These are phyloP conservation scores for Hypoxylon sp. DNA, from an alignment of 2,329 filamentous ascomycete species.

Conservation along the genomic window DNA sequence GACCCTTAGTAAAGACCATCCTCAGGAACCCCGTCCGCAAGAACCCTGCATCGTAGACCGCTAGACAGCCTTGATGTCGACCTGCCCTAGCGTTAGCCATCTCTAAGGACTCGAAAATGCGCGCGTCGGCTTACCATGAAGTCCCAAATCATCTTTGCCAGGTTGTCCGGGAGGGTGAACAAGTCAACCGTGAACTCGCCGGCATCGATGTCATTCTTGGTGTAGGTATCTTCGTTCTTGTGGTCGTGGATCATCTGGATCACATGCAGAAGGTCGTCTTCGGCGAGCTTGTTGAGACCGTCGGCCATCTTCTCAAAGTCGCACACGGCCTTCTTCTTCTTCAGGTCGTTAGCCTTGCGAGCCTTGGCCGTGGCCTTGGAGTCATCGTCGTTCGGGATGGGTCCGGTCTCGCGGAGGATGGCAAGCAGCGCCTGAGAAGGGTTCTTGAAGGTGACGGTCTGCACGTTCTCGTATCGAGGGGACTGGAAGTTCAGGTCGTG, in stretches of 20 bases:
- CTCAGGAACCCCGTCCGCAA: slow-evolving; percentile 6
- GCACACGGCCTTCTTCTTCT: slow-evolving; percentile 77
- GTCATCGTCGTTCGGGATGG: slow-evolving; percentile 79
- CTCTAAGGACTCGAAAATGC: neutral
- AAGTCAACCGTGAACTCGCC: slow-evolving; percentile 98
- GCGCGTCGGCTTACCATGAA: slow-evolving; percentile 62
- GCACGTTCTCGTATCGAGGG: slow-evolving; percentile 81
- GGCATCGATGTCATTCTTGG: slow-evolving; percentile 95
- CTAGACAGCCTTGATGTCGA: slow-evolving; percentile 43
- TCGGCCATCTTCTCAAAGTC: slow-evolving; percentile 99
- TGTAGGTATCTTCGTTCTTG: slow-evolving; percentile 92
- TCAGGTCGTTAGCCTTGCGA: slow-evolving; percentile 63
- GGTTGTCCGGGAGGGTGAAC: slow-evolving; percentile 89
- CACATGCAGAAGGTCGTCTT: slow-evolving; percentile 92
- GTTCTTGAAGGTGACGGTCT: slow-evolving; percentile 88
- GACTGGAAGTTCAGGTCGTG: slow-evolving; percentile 94
- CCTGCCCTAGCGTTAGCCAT: slow-evolving; percentile 31
- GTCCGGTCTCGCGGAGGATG: slow-evolving; percentile 81
- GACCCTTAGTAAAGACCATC: slow-evolving; percentile 26
- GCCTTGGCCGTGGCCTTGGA: slow-evolving; percentile 70
- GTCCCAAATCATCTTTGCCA: slow-evolving; percentile 96
- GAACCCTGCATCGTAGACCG: slow-evolving; percentile 1
- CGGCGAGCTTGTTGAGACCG: slow-evolving; percentile 83
- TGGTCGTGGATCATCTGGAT: slow-evolving; percentile 99
- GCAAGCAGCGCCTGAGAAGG: slow-evolving; percentile 86